These are phyloP conservation scores for Eutrema salsugineum DNA, from an alignment of 441 rosid species.

Conservation along the genomic window DNA sequence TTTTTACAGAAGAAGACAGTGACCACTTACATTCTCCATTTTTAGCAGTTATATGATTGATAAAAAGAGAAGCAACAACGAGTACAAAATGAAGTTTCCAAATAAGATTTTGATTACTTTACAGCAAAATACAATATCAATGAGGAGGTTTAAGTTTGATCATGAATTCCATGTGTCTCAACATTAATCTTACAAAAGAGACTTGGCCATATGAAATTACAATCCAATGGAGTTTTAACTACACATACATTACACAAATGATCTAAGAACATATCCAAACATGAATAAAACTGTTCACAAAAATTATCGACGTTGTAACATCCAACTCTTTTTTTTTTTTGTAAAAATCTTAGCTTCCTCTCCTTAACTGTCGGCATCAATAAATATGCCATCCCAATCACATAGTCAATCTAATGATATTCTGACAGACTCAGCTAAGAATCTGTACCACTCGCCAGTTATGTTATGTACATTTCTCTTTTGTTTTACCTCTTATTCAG, in stretches of 20 bases:
- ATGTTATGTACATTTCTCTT: slow-evolving; percentile 29
- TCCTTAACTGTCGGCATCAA: not conserved
- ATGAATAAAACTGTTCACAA: slow-evolving; percentile 8
- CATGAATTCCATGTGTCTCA: not conserved
- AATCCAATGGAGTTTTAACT: not conserved
- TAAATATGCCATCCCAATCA: slow-evolving; percentile 1
- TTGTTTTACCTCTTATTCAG: slow-evolving; percentile 22
- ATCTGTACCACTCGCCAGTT: slow-evolving; percentile 19
- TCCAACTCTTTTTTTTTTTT: not conserved
- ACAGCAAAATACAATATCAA: not conserved
- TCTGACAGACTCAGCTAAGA: slow-evolving; percentile 14
- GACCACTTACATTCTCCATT: slow-evolving; percentile 11
- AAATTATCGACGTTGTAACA: not conserved
- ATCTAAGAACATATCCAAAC: slow-evolving; percentile 1
- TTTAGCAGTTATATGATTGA: slow-evolving; percentile 14
- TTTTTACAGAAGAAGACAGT: not conserved
- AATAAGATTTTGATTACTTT: not conserved
- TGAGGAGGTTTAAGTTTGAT: not conserved
- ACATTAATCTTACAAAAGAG: slow-evolving; percentile 13
- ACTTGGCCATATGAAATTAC: not conserved
- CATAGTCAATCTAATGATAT: slow-evolving; percentile 25
- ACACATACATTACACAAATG: slow-evolving; percentile 11
- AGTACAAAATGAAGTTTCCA: not conserved
- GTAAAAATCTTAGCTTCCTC: slow-evolving; percentile 7
- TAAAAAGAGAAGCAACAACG: not conserved